A percentile compares a stretch with the other conserved stretches of the same genome.
Evolutionary conservation across 306 rosid genomes (phyloP).

Genomic region (Calophaca sinica): DNA sequence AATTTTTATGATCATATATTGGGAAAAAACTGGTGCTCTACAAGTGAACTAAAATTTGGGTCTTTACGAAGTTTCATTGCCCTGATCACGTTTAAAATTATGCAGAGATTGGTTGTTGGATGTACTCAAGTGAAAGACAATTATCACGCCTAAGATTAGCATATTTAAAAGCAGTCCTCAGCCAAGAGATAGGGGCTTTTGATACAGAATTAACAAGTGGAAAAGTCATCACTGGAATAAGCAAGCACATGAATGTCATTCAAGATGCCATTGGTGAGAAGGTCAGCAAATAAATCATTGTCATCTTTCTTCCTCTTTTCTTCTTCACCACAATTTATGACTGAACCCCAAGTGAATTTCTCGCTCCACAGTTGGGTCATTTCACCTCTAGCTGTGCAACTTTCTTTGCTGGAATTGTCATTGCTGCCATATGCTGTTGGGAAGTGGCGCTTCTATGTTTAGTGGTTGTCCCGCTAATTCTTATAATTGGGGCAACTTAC

Average conservation of each 20-base stretch:
- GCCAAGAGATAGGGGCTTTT: conserved; percentile 86
- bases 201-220: conserved; percentile 82
- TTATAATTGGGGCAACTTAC: conserved; percentile 79
- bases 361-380: conserved; percentile 71
- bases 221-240: conserved; percentile 74
- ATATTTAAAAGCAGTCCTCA: conserved; percentile 71
- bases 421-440: conserved; percentile 81
- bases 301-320: conserved; percentile 19
- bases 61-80: too few relatives aligned
- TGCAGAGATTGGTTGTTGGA: conserved; percentile 87
- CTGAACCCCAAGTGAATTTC: background rate
- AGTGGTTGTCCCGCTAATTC: conserved; percentile 77
- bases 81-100: background rate
- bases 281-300: conserved; percentile 51
- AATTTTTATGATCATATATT: too few relatives aligned
- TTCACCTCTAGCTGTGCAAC: conserved; percentile 70
- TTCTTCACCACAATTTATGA: conserved; percentile 4
- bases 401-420: conserved; percentile 73
- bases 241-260: conserved; percentile 74
- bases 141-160: conserved; percentile 66
- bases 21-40: too few relatives aligned
- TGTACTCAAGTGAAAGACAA: conserved; percentile 91
- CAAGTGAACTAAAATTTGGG: too few relatives aligned
- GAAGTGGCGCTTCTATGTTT: conserved; percentile 71
- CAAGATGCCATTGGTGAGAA: conserved; percentile 90